These are phyloP conservation scores for Pythium utonaiense DNA, from an alignment of 352 stramenopile species.

Conservation along the genomic window DNA sequence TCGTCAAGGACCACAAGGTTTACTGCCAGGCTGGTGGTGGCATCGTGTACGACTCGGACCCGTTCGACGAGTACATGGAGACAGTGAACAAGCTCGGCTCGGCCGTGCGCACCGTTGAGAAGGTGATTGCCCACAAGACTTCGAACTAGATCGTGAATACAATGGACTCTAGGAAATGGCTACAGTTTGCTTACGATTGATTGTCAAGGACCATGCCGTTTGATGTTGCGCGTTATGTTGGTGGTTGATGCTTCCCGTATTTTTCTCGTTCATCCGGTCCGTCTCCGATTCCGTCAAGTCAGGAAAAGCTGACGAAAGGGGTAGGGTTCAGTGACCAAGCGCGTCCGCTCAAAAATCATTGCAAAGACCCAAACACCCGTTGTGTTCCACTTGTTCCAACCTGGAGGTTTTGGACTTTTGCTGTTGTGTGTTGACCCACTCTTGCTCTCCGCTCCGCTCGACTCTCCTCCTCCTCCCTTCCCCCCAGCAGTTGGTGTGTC, in stretches of 20 bases:
- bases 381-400: not conserved
- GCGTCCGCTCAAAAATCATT: slow-evolving; percentile 16
- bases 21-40: slow-evolving; percentile 85
- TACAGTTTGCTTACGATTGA: slow-evolving; percentile 3
- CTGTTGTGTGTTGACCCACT: not conserved
- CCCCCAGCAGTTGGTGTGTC: slow-evolving; percentile 5
- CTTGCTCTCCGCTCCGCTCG: not conserved
- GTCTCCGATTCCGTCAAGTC: slow-evolving; percentile 9
- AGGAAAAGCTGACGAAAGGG: slow-evolving; percentile 1
- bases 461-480: not conserved
- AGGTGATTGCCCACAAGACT: slow-evolving; percentile 50
- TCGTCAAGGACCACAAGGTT: slow-evolving; percentile 73
- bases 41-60: slow-evolving; percentile 90
- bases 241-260: not conserved
- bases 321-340: slow-evolving; percentile 6
- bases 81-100: slow-evolving; percentile 88
- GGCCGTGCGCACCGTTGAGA: slow-evolving; percentile 80
- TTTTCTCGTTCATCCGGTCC: not conserved
- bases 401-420: slow-evolving; percentile 16
- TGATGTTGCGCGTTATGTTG: not conserved
- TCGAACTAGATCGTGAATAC: slow-evolving; percentile 17
- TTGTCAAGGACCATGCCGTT: not conserved
- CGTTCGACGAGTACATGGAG: slow-evolving; percentile 83
- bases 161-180: not conserved
- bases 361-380: slow-evolving; percentile 17